These are phyloP conservation scores for Kluyveromyces aestuarii DNA, from an alignment of 805 yeast genomes.

Conservation along the genomic window DNA sequence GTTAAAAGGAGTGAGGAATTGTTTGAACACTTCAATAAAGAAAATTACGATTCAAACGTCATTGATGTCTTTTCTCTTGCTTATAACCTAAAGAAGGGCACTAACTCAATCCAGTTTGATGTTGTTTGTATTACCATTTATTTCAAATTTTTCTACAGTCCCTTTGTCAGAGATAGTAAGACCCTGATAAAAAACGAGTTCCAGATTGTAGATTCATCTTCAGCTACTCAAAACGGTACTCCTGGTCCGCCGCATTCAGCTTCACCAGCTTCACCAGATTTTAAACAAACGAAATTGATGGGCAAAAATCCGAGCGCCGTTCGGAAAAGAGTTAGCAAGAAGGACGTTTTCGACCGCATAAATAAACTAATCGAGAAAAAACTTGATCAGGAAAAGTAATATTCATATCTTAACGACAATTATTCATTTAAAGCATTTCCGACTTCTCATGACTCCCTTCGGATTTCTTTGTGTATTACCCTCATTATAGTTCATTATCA, in stretches of 20 bases:
- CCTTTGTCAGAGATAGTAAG: conserved; percentile 7
- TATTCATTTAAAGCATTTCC: neutral
- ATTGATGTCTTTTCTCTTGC: conserved; percentile 19
- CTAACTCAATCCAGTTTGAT: conserved; percentile 26
- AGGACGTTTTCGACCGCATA: conserved; percentile 26
- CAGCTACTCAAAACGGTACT: neutral
- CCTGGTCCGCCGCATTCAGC: neutral
- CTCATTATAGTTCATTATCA: too few species aligned
- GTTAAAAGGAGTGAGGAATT: conserved; percentile 15
- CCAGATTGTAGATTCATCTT: neutral
- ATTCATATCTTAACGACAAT: neutral
- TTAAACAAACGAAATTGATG: neutral
- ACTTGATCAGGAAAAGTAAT: conserved; percentile 4
- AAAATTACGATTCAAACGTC: conserved; percentile 12
- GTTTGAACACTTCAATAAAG: conserved; percentile 9
- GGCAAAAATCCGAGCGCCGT: conserved; percentile 8
- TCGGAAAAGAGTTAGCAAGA: conserved; percentile 27
- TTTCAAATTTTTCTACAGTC: conserved; percentile 23
- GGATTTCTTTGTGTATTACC: too few species aligned
- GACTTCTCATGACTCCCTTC: too few species aligned
- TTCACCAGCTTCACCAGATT: neutral
- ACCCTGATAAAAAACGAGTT: neutral
- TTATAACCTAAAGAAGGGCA: conserved; percentile 24
- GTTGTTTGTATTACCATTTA: conserved; percentile 23
- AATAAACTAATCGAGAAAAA: conserved; percentile 18